A percentile compares a stretch with the other conserved stretches of the same genome.
These are phyloP conservation scores for Trichodelitschia bisporula DNA, from an alignment of 495 filamentous ascomycete genomes.

Conservation along the genomic window DNA sequence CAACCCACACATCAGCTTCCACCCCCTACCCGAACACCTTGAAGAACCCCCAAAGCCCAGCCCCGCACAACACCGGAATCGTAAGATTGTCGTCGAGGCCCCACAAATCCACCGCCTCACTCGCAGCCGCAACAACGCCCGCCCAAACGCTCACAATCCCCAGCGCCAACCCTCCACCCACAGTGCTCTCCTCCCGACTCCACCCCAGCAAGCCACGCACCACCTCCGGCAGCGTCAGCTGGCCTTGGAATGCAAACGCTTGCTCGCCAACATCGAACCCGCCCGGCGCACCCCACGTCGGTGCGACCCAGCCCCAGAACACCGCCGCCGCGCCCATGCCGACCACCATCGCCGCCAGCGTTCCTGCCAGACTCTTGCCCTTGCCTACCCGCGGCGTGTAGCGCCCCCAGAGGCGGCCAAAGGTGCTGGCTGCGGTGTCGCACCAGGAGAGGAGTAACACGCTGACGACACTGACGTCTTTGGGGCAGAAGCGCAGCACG, in stretches of 20 bases:
- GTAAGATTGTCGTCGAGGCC: conserved; percentile 94
- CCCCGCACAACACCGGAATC: conserved; percentile 73
- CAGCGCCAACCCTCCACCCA: conserved; percentile 47
- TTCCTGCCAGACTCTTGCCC: conserved; percentile 83
- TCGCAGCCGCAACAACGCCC: conserved; percentile 62
- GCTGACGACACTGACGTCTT: conserved; percentile 78
- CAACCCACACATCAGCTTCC: too few relatives aligned
- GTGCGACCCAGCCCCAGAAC: conserved; percentile 76
- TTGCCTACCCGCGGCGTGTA: conserved; percentile 64
- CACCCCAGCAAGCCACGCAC: conserved; percentile 16
- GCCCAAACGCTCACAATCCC: conserved; percentile 68
- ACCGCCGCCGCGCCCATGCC: conserved; percentile 56
- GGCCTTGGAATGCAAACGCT: conserved; percentile 62
- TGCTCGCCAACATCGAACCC: conserved; percentile 31
- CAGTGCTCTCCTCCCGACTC: conserved; percentile 20
- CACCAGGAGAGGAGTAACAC: conserved; percentile 89
- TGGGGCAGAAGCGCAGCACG: conserved; percentile 68
- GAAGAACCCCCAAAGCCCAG: conserved; percentile 82
- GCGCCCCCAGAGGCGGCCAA: conserved; percentile 66
- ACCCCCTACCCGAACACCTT: conserved; percentile 70
- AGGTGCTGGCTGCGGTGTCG: conserved; percentile 85
- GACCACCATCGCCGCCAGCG: conserved; percentile 53
- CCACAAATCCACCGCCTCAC: conserved; percentile 76
- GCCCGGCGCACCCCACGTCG: conserved; percentile 10
- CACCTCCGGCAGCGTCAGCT: conserved; percentile 33